phyloP scores from a whole-genome alignment of 371 early-diverging fungal genomes.

The Syncephalastrum racemosum region DNA sequence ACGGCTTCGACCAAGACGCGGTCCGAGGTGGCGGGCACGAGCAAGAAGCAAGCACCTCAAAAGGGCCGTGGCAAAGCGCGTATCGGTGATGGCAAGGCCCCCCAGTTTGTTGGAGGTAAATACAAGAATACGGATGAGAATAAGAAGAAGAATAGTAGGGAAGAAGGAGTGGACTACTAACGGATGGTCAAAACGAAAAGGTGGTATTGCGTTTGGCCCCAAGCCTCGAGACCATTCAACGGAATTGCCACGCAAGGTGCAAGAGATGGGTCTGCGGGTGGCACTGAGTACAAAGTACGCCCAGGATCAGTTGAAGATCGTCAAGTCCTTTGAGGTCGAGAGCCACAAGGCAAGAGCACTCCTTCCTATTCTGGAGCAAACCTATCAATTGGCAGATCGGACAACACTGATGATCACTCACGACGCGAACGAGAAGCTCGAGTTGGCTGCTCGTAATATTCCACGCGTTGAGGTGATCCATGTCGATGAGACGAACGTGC shows the following conservation, averaged over 20 bases:
- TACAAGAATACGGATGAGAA: no score
- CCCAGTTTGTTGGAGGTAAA: slow-evolving; percentile 87
- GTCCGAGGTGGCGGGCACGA: slow-evolving; percentile 83
- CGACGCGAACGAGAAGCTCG: slow-evolving; percentile 51
- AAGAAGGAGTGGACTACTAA: slow-evolving; percentile 1
- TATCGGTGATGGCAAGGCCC: slow-evolving; percentile 83
- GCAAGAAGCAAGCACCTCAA: slow-evolving; percentile 80
- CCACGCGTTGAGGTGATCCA: slow-evolving; percentile 63
- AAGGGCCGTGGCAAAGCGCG: slow-evolving; percentile 94
- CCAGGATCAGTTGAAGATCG: slow-evolving; percentile 86
- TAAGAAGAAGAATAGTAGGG: background rate
- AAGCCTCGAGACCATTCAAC: slow-evolving; percentile 82
- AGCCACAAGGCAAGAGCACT: slow-evolving; percentile 66
- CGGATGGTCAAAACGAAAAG: slow-evolving; percentile 20
- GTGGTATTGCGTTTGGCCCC: slow-evolving; percentile 90
- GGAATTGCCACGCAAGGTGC: slow-evolving; percentile 84
- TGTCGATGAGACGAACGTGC: slow-evolving; percentile 76
- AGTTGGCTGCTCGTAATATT: slow-evolving; percentile 70
- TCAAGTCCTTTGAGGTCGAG: slow-evolving; percentile 66
- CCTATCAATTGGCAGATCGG: slow-evolving; percentile 27
- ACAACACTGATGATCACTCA: slow-evolving; percentile 53
- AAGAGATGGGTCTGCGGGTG: slow-evolving; percentile 77
- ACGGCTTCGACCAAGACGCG: slow-evolving; percentile 82
- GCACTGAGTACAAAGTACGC: slow-evolving; percentile 88
- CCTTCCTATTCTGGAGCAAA: slow-evolving; percentile 50